These are phyloP conservation scores for Tetrapisispora namnaoensis DNA, from an alignment of 805 yeast species.

Conservation along the genomic window DNA sequence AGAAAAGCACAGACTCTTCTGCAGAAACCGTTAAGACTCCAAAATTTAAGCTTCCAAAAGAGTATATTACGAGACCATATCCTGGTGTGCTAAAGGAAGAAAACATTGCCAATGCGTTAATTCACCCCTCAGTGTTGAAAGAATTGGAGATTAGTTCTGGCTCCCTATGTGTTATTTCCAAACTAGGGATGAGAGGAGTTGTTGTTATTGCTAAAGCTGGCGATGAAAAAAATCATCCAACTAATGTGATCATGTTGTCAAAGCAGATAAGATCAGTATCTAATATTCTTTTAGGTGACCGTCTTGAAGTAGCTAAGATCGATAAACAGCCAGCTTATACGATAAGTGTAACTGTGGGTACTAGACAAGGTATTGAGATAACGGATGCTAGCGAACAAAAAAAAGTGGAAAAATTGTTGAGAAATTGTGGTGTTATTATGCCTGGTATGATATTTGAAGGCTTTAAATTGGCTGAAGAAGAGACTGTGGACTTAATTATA, in stretches of 20 bases:
- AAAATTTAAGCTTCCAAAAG: conserved; percentile 31
- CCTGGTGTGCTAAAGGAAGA: conserved; percentile 20
- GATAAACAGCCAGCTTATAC: conserved; percentile 42
- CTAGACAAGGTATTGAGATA: conserved; percentile 11
- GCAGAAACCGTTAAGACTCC: conserved; percentile 13
- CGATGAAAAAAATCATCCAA: conserved; percentile 25
- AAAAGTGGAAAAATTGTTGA: conserved; percentile 35
- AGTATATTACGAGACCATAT: conserved; percentile 33
- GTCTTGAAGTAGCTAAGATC: conserved; percentile 39
- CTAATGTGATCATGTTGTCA: conserved; percentile 40
- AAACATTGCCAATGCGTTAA: conserved; percentile 29
- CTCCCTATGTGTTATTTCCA: conserved; percentile 36
- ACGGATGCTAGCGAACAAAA: conserved; percentile 14
- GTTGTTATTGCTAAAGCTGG: conserved; percentile 36
- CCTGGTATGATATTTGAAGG: conserved; percentile 40
- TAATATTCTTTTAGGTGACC: conserved; percentile 41
- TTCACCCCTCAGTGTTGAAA: conserved; percentile 38
- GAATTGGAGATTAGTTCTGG: conserved; percentile 40
- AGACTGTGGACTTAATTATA: conserved; percentile 14
- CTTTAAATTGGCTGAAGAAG: conserved; percentile 11
- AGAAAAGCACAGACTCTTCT: conserved; percentile 17
- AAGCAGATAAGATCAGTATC: conserved; percentile 35
- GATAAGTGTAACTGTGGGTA: conserved; percentile 29
- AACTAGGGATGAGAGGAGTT: conserved; percentile 39
- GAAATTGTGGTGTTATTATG: conserved; percentile 50